These are phyloP conservation scores for Erysimum cheiranthoides DNA, from an alignment of 345 rosid genomes.

Conservation along the genomic window DNA sequence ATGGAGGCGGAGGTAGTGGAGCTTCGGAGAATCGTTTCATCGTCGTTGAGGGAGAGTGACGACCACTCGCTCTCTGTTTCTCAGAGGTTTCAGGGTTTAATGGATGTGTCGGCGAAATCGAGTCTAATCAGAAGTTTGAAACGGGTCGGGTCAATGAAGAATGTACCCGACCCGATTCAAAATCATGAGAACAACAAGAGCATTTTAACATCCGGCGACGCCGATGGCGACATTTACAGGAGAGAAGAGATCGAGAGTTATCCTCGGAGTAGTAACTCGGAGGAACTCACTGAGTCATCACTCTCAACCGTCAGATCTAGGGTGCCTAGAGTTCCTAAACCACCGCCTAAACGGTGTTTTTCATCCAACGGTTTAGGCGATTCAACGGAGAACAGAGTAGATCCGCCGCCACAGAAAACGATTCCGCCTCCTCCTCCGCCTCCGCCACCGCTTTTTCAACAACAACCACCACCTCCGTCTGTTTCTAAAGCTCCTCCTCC, in stretches of 20 bases:
- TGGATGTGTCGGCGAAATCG: conserved; percentile 62
- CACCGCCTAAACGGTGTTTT: conserved; percentile 70
- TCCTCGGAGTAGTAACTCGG: conserved; percentile 63
- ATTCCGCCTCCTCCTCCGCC: conserved; percentile 57
- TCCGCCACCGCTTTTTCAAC: conserved; percentile 31
- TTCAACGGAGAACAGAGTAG: conserved; percentile 40
- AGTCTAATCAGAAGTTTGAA: conserved; percentile 57
- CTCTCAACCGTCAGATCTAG: conserved; percentile 69
- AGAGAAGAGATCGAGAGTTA: conserved; percentile 64
- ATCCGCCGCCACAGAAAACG: conserved; percentile 34
- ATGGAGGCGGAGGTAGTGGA: conserved; percentile 60
- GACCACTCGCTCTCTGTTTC: conserved; percentile 60
- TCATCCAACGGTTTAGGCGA: conserved; percentile 31
- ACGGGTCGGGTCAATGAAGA: conserved; percentile 48
- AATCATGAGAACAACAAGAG: neutral
- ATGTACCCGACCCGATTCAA: conserved; percentile 36
- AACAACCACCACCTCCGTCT: conserved; percentile 35
- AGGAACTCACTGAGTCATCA: conserved; percentile 67
- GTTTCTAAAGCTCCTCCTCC: conserved; percentile 49
- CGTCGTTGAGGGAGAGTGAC: conserved; percentile 50
- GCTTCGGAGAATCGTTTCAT: conserved; percentile 53
- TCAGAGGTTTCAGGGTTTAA: conserved; percentile 73
- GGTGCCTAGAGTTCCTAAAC: conserved; percentile 83
- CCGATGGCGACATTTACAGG: conserved; percentile 34
- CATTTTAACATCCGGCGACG: conserved; percentile 14